Conservation (phyloP, 768 basidiomycete species). For the Rhizopogon vulgaris region DNA sequence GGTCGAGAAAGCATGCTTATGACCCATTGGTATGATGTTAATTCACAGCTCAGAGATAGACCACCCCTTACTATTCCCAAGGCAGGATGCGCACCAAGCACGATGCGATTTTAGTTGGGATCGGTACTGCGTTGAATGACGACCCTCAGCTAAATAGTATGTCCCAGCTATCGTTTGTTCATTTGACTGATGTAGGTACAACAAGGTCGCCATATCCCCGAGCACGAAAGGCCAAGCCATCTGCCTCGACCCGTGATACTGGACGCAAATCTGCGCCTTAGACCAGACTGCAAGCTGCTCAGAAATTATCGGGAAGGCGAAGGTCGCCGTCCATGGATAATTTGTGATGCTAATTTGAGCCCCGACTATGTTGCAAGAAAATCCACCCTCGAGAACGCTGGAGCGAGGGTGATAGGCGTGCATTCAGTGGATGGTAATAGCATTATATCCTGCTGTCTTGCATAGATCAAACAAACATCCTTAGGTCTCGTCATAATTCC, state of each 20-base stretch:
- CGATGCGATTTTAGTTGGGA: slow-evolving; percentile 87
- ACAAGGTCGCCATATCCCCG: slow-evolving; percentile 53
- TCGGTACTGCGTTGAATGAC: slow-evolving; percentile 86
- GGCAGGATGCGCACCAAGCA: slow-evolving; percentile 87
- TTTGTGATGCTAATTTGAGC: slow-evolving; percentile 36
- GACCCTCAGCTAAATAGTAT: slow-evolving; percentile 91
- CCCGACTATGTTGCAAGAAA: slow-evolving; percentile 19
- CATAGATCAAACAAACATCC: slow-evolving; percentile 5
- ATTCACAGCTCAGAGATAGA: not conserved
- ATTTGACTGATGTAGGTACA: slow-evolving; percentile 1
- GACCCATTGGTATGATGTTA: slow-evolving; percentile 76
- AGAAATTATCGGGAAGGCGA: slow-evolving; percentile 50
- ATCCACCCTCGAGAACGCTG: slow-evolving; percentile 50
- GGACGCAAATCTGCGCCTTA: slow-evolving; percentile 67
- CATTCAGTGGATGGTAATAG: slow-evolving; percentile 32
- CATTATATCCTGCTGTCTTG: not conserved
- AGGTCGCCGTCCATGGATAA: slow-evolving; percentile 70
- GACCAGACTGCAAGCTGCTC: slow-evolving; percentile 63
- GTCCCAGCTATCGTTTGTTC: slow-evolving; percentile 12
- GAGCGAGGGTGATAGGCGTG: slow-evolving; percentile 60
- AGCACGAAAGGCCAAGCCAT: slow-evolving; percentile 28
- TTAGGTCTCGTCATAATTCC: slow-evolving; percentile 39
- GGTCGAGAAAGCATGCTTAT: slow-evolving; percentile 84
- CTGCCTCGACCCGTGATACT: slow-evolving; percentile 83
- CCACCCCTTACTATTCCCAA: slow-evolving; percentile 1